Evolutionary conservation across 2,329 filamentous ascomycete species (phyloP), one percentile per base, ranked within the genome.

Genomic region (Penicillium capsulatum): DNA sequence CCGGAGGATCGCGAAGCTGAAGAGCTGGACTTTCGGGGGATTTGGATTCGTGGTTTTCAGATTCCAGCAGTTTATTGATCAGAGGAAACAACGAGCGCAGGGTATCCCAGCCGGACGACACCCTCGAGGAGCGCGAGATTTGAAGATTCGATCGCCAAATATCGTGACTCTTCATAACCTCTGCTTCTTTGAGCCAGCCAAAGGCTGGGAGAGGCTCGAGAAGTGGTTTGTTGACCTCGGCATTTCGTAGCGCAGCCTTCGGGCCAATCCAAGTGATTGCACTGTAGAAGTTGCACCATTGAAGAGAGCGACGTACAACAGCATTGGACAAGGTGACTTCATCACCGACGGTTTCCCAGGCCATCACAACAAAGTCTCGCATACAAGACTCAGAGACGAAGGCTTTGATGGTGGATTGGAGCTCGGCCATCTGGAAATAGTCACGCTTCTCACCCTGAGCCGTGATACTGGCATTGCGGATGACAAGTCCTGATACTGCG

Each of bases 251-350:
- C 6, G 70, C 63, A 17, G 57, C 47, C 31, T 58, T 42, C 1
- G 61, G 43, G 4, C 68, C 68, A 34, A 72, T 69, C 68, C 68
- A 74, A 5, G 62, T 58, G 4, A 72, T 55, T 3, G 61, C 64
- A 42, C 64, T 71, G 50, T 72, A 70, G 47, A 71, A 74, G 17
- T 63, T 64, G 45, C 66, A 70, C 71, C 71, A 74, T 19, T 66
- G 61, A 31, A 67, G 62, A 19, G 65, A 68, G 31, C 71, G 54
- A 41, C 66, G 66, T 11, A 69, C 48, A 7, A 72, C 63, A 0
- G 69, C 66, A 47, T 72, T 69, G 2, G 64, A 57, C 10, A 68
- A 22, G 3, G 48, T 27, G 4, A 60, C 61, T 22, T 61, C 45
- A 37, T 73, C 58, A 20, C 70, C 62, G 8, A 71, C 43, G 0